These are phyloP conservation scores for Aciculosporium take DNA, from an alignment of 2,329 filamentous ascomycete species.

Conservation along the genomic window DNA sequence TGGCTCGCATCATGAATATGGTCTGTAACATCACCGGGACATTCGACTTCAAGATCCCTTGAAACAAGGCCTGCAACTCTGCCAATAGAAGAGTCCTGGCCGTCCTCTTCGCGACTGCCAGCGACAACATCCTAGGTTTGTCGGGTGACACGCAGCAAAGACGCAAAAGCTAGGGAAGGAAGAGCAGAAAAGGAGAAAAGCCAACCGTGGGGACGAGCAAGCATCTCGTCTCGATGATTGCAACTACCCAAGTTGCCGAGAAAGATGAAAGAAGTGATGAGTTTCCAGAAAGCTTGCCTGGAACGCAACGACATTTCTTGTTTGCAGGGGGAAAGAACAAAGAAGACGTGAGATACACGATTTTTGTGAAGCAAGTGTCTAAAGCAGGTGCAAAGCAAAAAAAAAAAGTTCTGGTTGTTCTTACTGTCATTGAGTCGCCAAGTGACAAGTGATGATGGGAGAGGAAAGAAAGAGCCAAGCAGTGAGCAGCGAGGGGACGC, in stretches of 20 bases:
- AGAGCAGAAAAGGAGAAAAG: neutral
- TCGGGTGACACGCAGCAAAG: neutral
- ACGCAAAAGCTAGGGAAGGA: neutral
- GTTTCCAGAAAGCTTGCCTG: neutral
- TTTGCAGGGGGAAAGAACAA: neutral
- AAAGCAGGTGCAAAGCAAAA: neutral
- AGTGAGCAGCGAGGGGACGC: neutral
- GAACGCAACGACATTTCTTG: neutral
- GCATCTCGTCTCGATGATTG: conserved; percentile 2
- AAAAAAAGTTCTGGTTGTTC: neutral
- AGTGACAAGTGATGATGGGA: conserved; percentile 1
- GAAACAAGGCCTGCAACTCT: neutral
- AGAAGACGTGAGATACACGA: neutral
- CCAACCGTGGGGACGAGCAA: neutral
- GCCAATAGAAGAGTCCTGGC: neutral
- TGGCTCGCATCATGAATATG: neutral
- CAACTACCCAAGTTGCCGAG: neutral
- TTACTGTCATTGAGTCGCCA: conserved; percentile 2
- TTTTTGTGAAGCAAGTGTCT: neutral
- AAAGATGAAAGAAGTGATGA: neutral
- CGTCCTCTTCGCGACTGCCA: neutral
- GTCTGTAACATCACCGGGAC: neutral
- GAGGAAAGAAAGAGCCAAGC: neutral
- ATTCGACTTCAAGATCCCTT: neutral
- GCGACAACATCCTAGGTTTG: neutral